A percentile compares a stretch with the other conserved stretches of the same genome.
These are phyloP conservation scores for Ostreobium quekettii DNA, from an alignment of 139 green algal species.

Conservation along the genomic window DNA sequence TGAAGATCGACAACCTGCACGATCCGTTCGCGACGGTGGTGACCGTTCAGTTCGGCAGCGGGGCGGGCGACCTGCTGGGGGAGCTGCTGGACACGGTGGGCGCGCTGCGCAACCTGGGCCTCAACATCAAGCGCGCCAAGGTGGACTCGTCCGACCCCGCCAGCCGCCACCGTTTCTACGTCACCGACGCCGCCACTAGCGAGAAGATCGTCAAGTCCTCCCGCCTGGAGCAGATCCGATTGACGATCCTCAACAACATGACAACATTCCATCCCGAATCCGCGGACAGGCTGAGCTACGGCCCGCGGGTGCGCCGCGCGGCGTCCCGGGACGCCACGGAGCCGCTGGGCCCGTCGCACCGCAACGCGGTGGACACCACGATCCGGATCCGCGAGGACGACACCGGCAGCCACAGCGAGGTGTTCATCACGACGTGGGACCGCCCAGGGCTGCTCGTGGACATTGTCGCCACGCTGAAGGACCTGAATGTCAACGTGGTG, in stretches of 20 bases:
- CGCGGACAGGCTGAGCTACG: conserved; percentile 11
- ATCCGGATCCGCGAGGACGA: conserved; percentile 33
- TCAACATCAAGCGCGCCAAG: conserved; percentile 85
- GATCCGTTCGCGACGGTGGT: conserved; percentile 83
- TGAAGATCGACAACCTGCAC: conserved; percentile 89
- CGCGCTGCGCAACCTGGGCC: conserved; percentile 73
- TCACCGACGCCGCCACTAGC: conserved; percentile 68
- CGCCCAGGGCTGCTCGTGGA: conserved; percentile 55
- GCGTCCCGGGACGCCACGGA: conserved; percentile 29
- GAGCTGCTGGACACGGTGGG: conserved; percentile 84
- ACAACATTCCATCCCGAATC: conserved; percentile 63
- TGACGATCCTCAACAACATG: conserved; percentile 83
- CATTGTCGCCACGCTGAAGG: conserved; percentile 58
- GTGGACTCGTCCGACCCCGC: conserved; percentile 28
- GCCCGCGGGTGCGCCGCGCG: neutral
- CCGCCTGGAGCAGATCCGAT: conserved; percentile 79
- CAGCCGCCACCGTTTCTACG: conserved; percentile 65
- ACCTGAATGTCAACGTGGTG: conserved; percentile 91
- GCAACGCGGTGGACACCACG: conserved; percentile 46
- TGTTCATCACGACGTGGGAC: conserved; percentile 47
- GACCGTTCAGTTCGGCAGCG: conserved; percentile 69
- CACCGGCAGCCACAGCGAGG: conserved; percentile 38
- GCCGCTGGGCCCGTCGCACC: conserved; percentile 41
- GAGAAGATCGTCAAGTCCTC: conserved; percentile 81
- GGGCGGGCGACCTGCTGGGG: conserved; percentile 60